Conservation (phyloP, 2,329 filamentous ascomycete species). For the Calonectria montana region DNA sequence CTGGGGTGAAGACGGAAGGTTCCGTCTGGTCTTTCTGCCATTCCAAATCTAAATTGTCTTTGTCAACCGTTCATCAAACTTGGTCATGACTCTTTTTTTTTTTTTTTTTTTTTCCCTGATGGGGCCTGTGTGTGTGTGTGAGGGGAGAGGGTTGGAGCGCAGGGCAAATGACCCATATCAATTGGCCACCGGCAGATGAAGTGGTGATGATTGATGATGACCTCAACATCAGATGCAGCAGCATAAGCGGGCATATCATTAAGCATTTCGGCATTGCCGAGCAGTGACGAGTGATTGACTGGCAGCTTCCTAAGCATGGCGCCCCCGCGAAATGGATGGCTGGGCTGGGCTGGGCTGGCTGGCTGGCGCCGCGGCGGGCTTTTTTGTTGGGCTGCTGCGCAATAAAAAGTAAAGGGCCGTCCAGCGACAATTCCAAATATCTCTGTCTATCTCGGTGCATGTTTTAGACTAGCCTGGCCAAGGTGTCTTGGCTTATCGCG, state of each 20-base stretch:
- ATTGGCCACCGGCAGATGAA: not conserved
- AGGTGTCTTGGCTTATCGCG: not conserved
- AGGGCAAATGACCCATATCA: not conserved
- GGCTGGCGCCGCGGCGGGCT: not conserved
- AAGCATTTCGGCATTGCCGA: not conserved
- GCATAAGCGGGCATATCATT: not conserved
- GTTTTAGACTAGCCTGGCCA: not conserved
- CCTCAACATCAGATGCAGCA: not conserved
- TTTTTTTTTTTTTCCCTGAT: not conserved
- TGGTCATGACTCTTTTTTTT: not conserved
- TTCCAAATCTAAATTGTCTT: not conserved
- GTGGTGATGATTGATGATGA: not conserved
- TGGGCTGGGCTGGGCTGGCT: not conserved
- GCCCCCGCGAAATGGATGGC: not conserved
- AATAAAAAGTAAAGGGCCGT: constrained; percentile 1
- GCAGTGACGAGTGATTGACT: not conserved
- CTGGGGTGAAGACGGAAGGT: constrained; percentile 10
- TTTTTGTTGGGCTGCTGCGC: constrained; percentile 1
- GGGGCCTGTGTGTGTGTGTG: not conserved
- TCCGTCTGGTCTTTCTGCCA: not conserved
- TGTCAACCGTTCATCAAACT: not conserved
- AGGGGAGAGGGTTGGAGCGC: not conserved
- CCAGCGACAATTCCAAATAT: not conserved
- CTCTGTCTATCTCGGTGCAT: not conserved
- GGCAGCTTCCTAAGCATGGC: not conserved